Evolutionary conservation across 148 eudicot genomes (phyloP).

Genomic region (Nepenthes gracilis): DNA sequence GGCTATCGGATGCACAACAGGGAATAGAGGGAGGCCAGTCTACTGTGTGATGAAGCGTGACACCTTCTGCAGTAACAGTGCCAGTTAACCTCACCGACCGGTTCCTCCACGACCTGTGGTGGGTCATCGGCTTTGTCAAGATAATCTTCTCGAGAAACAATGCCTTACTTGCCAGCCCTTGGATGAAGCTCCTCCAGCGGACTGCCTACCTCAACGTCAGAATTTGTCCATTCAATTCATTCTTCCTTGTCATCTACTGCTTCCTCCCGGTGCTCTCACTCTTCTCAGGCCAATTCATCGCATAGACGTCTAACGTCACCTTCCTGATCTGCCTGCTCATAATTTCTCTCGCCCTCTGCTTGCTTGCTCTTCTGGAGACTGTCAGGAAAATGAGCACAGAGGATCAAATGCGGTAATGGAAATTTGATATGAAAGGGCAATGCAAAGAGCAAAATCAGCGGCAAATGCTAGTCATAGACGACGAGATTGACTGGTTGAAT

Average conservation of each 20-base stretch:
- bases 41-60: slow-evolving; percentile 6
- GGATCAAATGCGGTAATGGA: too few relatives aligned
- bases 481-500: too few relatives aligned
- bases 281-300: slow-evolving; percentile 13
- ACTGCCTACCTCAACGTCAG: slow-evolving; percentile 6
- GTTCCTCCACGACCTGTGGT: slow-evolving; percentile 9
- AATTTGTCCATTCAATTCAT: slow-evolving; percentile 7
- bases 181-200: slow-evolving; percentile 7
- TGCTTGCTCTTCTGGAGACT: slow-evolving; percentile 7
- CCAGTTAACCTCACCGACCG: slow-evolving; percentile 9
- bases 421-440: too few relatives aligned
- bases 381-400: too few relatives aligned
- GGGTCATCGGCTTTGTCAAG: slow-evolving; percentile 9
- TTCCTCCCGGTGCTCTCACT: slow-evolving; percentile 10
- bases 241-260: slow-evolving; percentile 9
- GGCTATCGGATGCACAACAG: slow-evolving; percentile 13
- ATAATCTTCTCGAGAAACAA: slow-evolving; percentile 10
- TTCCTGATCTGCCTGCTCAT: slow-evolving; percentile 7
- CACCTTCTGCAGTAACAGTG: slow-evolving; percentile 5
- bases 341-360: slow-evolving; percentile 3
- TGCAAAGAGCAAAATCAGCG: too few relatives aligned
- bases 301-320: background rate
- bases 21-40: slow-evolving; percentile 6
- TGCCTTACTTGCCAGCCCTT: slow-evolving; percentile 3
- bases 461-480: too few relatives aligned